Evolutionary conservation across 371 early-diverging fungal species (phyloP), one percentile per base, ranked within the genome.

Genomic region (Cladochytrium tenue): DNA sequence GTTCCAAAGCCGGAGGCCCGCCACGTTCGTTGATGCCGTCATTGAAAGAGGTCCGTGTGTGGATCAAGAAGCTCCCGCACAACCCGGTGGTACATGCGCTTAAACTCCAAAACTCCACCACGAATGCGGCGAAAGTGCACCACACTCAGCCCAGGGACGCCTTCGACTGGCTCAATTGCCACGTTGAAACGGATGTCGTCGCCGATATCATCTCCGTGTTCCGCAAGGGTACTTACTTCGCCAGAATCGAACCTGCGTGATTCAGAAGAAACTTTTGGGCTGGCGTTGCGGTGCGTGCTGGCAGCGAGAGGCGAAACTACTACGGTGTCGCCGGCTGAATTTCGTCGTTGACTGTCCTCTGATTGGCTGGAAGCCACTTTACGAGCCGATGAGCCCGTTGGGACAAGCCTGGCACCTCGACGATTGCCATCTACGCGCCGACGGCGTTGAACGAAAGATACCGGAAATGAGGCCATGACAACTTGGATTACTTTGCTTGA

Each of bases 81-180:
- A 51, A 63, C 17, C 57, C 83, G 79, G 68, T 94, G 88, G 76
- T 95, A 95, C 28, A 96, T 71, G 69, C 87, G 88, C 83, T 95
- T 95, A 85, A 94, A 96, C 0, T 88, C 85, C 97, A 95, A 96
- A 27, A 92, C 85, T 74, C 58, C 43, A 20, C 43, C 43, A 67
- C 89, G 87, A 80, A 91, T 81, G 56, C 96, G 88, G 68, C 92
- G 87, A 71, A 96, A 86, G 72, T 93, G 92, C 34, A 96, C 93
- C 66, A 93, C 91, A 77, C 89, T 92, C 20, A 96, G 83, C 32
- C 92, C 92, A 43, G 85, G 87, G 56, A 94, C 74, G 75, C 94
- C 93, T 76, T 92, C 90, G 74, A 96, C 89, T 63, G 85, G 87
- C 78, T 94, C 93, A 36, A 96, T 66, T 76, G 94, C 94, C 17